Conservation (phyloP, 192 early-diverging fungal species). For the Kickxella alabastrina region DNA sequence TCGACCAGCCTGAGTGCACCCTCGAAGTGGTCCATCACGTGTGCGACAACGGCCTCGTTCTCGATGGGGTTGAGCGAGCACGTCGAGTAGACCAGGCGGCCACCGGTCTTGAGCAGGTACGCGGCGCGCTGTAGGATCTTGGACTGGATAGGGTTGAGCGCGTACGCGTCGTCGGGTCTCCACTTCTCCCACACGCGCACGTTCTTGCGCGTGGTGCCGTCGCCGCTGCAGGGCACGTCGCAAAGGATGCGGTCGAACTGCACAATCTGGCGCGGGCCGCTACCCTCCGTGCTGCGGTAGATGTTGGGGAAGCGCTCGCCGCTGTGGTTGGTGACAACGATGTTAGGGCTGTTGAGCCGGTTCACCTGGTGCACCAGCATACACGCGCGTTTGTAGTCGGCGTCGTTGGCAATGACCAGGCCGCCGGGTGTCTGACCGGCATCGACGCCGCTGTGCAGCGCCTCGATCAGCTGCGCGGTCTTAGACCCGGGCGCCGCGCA, state of each 20-base stretch:
- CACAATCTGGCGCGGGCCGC: constrained; percentile 42
- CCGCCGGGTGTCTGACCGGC: constrained; percentile 61
- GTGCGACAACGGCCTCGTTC: constrained; percentile 94
- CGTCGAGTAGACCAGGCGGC: constrained; percentile 94
- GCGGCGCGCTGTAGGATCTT: constrained; percentile 84
- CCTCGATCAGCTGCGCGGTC: constrained; percentile 88
- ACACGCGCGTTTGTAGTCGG: constrained; percentile 83
- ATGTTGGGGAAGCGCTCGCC: constrained; percentile 84
- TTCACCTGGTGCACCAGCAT: constrained; percentile 97
- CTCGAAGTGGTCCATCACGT: constrained; percentile 60
- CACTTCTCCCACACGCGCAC: constrained; percentile 86
- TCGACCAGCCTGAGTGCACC: constrained; percentile 83
- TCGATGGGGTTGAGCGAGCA: constrained; percentile 98
- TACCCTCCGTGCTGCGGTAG: constrained; percentile 4
- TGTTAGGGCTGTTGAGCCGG: constrained; percentile 85
- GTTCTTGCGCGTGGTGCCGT: constrained; percentile 97
- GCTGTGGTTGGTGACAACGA: constrained; percentile 96
- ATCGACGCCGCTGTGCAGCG: constrained; percentile 62
- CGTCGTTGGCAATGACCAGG: constrained; percentile 95
- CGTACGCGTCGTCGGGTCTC: constrained; percentile 68
- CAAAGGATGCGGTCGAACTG: constrained; percentile 96
- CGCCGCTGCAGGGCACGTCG: constrained; percentile 98
- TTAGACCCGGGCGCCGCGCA: constrained; percentile 99
- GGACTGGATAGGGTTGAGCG: constrained; percentile 80
- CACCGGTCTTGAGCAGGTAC: constrained; percentile 84